These are phyloP conservation scores for Nyssa sinensis DNA, from an alignment of 148 eudicot genomes.

Conservation along the genomic window DNA sequence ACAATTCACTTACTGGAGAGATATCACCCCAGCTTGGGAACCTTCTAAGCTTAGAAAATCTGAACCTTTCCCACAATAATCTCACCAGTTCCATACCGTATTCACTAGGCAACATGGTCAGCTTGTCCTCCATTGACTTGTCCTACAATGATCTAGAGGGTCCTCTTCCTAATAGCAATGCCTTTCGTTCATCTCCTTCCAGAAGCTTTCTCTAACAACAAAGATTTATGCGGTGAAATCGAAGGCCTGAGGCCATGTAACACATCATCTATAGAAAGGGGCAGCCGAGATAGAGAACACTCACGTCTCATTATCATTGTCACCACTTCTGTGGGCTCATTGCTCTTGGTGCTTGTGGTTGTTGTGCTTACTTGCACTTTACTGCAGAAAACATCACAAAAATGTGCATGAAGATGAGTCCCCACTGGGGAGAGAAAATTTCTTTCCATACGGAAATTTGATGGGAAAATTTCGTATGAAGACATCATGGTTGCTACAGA, in stretches of 20 bases:
- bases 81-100: constrained; percentile 27
- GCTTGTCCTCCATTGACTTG: constrained; percentile 25
- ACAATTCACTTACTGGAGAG: constrained; percentile 19
- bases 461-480: constrained; percentile 18
- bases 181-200: constrained; percentile 12
- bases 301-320: background rate
- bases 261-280: background rate
- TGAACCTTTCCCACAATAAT: constrained; percentile 31
- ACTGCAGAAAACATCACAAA: background rate
- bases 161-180: constrained; percentile 24
- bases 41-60: constrained; percentile 15
- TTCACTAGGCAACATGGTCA: constrained; percentile 13
- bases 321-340: background rate
- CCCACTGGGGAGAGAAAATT: background rate
- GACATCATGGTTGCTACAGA: constrained; percentile 29
- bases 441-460: constrained; percentile 9
- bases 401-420: background rate
- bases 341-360: constrained; percentile 6
- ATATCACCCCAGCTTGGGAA: constrained; percentile 18
- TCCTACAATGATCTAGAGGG: constrained; percentile 35
- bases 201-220: constrained; percentile 12
- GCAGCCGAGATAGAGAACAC: background rate
- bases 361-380: background rate
- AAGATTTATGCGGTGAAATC: constrained; percentile 18
- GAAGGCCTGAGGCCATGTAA: constrained; percentile 20